A percentile compares a stretch with the other conserved stretches of the same genome.
phyloP scores from a whole-genome alignment of 2,329 filamentous ascomycete species.

The Neodidymelliopsis sp. region DNA sequence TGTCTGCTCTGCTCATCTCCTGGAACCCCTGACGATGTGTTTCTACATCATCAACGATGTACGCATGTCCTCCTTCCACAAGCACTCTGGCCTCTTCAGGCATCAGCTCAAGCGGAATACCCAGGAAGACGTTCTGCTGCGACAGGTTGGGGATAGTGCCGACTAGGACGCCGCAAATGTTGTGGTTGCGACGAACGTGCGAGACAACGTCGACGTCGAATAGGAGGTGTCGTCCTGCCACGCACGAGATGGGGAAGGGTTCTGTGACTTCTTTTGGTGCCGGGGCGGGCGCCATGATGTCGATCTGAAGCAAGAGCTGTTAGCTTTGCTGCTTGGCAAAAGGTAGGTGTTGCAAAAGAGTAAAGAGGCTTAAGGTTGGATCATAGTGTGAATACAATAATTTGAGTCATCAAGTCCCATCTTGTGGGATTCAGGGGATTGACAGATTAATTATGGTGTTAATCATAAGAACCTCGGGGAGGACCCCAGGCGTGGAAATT shows the following conservation, averaged over 20 bases:
- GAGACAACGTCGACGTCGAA: slow-evolving; percentile 86
- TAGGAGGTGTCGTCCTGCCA: slow-evolving; percentile 83
- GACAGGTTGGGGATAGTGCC: slow-evolving; percentile 91
- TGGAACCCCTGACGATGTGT: slow-evolving; percentile 73
- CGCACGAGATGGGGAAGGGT: slow-evolving; percentile 79
- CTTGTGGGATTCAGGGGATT: slow-evolving; percentile 73
- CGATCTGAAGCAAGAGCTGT: slow-evolving; percentile 27
- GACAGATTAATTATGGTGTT: slow-evolving; percentile 78
- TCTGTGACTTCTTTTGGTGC: slow-evolving; percentile 50
- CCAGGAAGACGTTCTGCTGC: slow-evolving; percentile 93
- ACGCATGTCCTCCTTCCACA: slow-evolving; percentile 77
- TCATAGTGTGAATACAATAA: slow-evolving; percentile 52
- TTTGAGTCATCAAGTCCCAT: slow-evolving; percentile 60
- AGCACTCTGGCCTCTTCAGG: slow-evolving; percentile 87
- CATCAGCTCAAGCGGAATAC: slow-evolving; percentile 86
- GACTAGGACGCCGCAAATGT: slow-evolving; percentile 84
- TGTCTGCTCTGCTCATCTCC: slow-evolving; percentile 64
- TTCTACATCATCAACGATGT: slow-evolving; percentile 79
- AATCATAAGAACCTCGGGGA: slow-evolving; percentile 57
- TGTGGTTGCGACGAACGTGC: slow-evolving; percentile 78
- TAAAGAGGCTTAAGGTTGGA: slow-evolving; percentile 24
- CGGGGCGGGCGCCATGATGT: slow-evolving; percentile 41
- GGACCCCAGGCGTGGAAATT: slow-evolving; percentile 8
- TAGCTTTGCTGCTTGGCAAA: slow-evolving; percentile 28
- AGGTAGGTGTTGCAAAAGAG: slow-evolving; percentile 1